A percentile compares a stretch with the other conserved stretches of the same genome.
phyloP scores from a whole-genome alignment of 2,329 filamentous ascomycete genomes.

The Xylariales sp. region DNA sequence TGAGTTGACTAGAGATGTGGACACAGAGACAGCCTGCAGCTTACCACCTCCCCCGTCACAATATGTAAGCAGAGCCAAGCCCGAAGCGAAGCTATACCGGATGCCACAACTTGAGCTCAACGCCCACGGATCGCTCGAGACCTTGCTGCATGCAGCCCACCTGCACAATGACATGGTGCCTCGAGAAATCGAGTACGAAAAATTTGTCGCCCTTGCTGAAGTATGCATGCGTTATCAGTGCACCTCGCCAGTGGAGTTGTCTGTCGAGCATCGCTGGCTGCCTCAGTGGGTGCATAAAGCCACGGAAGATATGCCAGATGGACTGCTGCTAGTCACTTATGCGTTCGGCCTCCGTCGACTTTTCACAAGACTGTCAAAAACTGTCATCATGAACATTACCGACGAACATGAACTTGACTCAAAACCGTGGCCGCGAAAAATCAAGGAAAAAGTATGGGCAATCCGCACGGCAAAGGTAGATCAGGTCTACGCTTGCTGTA shows the following conservation, averaged over 20 bases:
- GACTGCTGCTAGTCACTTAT: constrained; percentile 47
- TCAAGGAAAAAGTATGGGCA: constrained; percentile 45
- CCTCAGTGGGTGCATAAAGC: constrained; percentile 46
- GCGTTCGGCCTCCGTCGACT: constrained; percentile 44
- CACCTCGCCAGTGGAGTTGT: constrained; percentile 44
- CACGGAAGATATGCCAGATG: constrained; percentile 44
- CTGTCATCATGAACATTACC: constrained; percentile 39
- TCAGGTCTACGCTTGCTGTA: constrained; percentile 44
- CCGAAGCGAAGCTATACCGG: constrained; percentile 41
- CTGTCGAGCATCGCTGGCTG: constrained; percentile 48
- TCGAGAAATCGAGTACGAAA: constrained; percentile 39
- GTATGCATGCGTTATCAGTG: constrained; percentile 46
- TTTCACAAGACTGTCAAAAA: constrained; percentile 46
- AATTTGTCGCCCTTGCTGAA: constrained; percentile 48
- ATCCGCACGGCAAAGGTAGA: constrained; percentile 45
- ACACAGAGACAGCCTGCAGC: constrained; percentile 11
- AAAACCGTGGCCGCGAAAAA: constrained; percentile 41
- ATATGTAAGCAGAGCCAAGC: constrained; percentile 37
- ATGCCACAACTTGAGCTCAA: constrained; percentile 50
- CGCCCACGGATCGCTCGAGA: constrained; percentile 33
- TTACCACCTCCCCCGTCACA: constrained; percentile 27
- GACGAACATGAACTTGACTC: constrained; percentile 37
- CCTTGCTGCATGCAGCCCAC: constrained; percentile 47
- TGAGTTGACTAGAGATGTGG: neutral
- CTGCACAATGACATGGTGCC: constrained; percentile 43